Evolutionary conservation across 345 rosid genomes (phyloP).

Genomic region (Xanthoceras sorbifolium): DNA sequence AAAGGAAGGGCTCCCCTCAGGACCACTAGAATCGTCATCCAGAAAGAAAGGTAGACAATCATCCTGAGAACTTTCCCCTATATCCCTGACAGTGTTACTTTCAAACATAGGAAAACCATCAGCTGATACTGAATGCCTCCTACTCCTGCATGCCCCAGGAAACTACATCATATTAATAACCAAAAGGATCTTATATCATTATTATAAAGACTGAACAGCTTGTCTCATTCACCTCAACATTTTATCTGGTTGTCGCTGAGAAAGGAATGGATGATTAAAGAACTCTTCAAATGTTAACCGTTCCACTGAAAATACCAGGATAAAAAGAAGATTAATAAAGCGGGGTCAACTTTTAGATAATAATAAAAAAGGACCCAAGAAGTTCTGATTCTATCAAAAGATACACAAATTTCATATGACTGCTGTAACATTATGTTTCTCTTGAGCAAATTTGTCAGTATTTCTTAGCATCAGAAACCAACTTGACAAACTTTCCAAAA

Average conservation of each 20-base stretch:
- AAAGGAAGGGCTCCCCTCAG: conserved; percentile 75
- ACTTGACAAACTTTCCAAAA: too few relatives aligned
- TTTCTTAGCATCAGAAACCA: conserved; percentile 15
- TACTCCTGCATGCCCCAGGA: conserved; percentile 45
- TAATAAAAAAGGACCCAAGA: neutral
- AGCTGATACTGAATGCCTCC: conserved; percentile 39
- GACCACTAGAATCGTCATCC: conserved; percentile 81
- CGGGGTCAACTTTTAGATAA: neutral
- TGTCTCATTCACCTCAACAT: conserved; percentile 52
- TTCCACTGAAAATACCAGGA: conserved; percentile 66
- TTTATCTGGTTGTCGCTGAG: conserved; percentile 48
- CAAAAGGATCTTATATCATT: conserved; percentile 12
- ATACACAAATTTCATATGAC: neutral
- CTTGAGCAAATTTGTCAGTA: neutral
- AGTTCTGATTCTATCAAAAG: conserved; percentile 3
- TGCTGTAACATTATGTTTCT: neutral
- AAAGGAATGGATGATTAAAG: conserved; percentile 86
- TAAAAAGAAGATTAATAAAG: neutral
- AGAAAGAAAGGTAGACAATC: conserved; percentile 83
- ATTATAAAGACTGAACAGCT: conserved; percentile 4
- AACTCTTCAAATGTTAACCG: conserved; percentile 94
- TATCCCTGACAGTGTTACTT: conserved; percentile 48
- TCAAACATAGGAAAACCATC: conserved; percentile 56
- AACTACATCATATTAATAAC: conserved; percentile 29
- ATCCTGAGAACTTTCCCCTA: conserved; percentile 69